phyloP scores from a whole-genome alignment of 2,329 filamentous ascomycete species.

The Magnaporthiopsis rhizophila region DNA sequence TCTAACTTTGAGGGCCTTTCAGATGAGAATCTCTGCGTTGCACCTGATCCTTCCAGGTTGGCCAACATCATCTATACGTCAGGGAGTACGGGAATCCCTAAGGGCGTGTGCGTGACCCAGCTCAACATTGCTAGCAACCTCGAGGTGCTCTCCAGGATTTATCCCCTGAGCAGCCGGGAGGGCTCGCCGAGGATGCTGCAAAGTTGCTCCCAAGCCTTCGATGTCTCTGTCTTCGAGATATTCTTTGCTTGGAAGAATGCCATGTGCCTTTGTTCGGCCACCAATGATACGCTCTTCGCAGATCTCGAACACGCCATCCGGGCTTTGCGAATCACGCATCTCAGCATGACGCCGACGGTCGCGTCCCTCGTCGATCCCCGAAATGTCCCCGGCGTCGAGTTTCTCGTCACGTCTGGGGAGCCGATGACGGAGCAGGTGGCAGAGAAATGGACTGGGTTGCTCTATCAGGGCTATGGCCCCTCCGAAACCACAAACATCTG shows the following conservation, averaged over 20 bases:
- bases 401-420: conserved; percentile 77
- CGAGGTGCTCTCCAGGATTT: conserved; percentile 55
- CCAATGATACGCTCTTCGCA: conserved; percentile 64
- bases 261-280: conserved; percentile 69
- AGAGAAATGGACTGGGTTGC: conserved; percentile 56
- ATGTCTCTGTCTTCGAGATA: conserved; percentile 85
- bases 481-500: conserved; percentile 87
- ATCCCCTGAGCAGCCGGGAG: conserved; percentile 40
- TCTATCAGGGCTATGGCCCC: conserved; percentile 79
- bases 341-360: conserved; percentile 80
- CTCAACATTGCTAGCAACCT: conserved; percentile 70
- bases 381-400: conserved; percentile 62
- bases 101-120: conserved; percentile 72
- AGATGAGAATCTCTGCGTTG: conserved; percentile 24
- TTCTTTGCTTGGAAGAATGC: conserved; percentile 76
- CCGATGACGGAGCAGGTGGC: conserved; percentile 66
- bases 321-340: conserved; percentile 59
- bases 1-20: conserved; percentile 12
- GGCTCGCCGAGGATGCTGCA: conserved; percentile 59
- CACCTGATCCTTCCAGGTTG: conserved; percentile 38
- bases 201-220: conserved; percentile 76
- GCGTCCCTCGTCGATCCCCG: conserved; percentile 63
- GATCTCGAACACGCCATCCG: conserved; percentile 64
- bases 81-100: conserved; percentile 72
- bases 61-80: conserved; percentile 80